These are phyloP conservation scores for Pleurotus pulmonarius DNA, from an alignment of 768 basidiomycete species.

Conservation along the genomic window DNA sequence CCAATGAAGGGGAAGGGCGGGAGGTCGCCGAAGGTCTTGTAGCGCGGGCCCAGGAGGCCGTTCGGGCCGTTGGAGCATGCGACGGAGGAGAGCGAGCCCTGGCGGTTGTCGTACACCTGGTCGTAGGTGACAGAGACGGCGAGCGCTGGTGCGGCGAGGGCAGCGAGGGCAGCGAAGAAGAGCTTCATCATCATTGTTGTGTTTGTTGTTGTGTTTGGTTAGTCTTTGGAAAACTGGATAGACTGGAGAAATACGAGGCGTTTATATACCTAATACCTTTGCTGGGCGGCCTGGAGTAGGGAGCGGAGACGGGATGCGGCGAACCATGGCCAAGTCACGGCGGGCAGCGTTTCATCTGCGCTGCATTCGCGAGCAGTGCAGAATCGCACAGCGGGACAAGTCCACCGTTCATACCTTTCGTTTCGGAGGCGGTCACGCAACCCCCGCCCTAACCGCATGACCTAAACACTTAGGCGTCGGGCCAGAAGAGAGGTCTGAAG, in stretches of 20 bases:
- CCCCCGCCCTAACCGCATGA: too few species aligned
- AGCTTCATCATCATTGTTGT: constrained; percentile 18
- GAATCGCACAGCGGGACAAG: constrained; percentile 6
- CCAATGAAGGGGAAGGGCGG: constrained; percentile 61
- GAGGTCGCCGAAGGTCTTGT: constrained; percentile 45
- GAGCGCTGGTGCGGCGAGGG: constrained; percentile 18
- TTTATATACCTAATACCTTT: not conserved
- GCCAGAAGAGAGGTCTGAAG: too few species aligned
- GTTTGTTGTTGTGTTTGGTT: too few species aligned
- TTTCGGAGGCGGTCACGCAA: not conserved
- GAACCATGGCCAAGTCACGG: not conserved
- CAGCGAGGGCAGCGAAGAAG: constrained; percentile 19
- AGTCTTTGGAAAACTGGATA: not conserved
- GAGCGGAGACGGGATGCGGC: not conserved
- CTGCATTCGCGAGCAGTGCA: not conserved
- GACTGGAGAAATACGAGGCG: not conserved
- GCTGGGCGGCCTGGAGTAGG: too few species aligned
- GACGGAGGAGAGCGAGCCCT: constrained; percentile 34
- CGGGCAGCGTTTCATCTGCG: not conserved
- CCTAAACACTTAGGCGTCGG: too few species aligned
- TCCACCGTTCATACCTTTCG: not conserved
- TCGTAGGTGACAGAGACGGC: constrained; percentile 39
- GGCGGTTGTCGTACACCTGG: constrained; percentile 42
- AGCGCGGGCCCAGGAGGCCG: constrained; percentile 45
- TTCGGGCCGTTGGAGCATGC: constrained; percentile 47